phyloP scores from a whole-genome alignment of 2,329 filamentous ascomycete species.

The Fragosphaeria purpurea region DNA sequence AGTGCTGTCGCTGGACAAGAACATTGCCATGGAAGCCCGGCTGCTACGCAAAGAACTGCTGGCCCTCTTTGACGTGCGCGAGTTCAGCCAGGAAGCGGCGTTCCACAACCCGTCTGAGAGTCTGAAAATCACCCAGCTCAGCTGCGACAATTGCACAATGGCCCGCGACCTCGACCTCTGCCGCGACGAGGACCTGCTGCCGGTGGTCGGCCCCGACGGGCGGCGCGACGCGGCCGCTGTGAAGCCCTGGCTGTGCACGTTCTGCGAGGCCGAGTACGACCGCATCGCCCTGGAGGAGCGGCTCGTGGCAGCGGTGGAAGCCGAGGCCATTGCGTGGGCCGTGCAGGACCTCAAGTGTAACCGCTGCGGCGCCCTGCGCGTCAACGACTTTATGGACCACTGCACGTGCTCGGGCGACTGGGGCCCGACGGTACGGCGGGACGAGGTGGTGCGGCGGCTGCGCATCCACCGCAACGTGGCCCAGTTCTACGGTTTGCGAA shows the following conservation, averaged over 20 bases:
- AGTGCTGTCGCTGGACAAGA: conserved; percentile 81
- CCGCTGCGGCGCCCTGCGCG: conserved; percentile 59
- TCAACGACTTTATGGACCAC: conserved; percentile 95
- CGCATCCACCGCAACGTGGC: conserved; percentile 66
- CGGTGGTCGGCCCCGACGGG: conserved; percentile 27
- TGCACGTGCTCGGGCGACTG: conserved; percentile 87
- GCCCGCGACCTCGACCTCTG: conserved; percentile 85
- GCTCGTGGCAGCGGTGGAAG: conserved; percentile 67
- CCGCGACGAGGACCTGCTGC: conserved; percentile 72
- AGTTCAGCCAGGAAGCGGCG: conserved; percentile 80
- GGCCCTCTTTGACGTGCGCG: conserved; percentile 82
- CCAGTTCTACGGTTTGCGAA: conserved; percentile 66
- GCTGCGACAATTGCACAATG: conserved; percentile 85
- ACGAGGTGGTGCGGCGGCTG: conserved; percentile 55
- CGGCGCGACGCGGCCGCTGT: conserved; percentile 13
- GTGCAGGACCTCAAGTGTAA: conserved; percentile 81
- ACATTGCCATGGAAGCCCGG: conserved; percentile 78
- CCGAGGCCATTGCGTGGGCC: conserved; percentile 66
- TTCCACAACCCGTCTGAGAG: conserved; percentile 78
- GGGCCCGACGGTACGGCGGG: conserved; percentile 59
- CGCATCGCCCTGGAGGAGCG: conserved; percentile 75
- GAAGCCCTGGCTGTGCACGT: conserved; percentile 62
- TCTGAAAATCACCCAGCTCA: conserved; percentile 63
- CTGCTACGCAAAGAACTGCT: conserved; percentile 83
- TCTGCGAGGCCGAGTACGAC: conserved; percentile 67